These are phyloP conservation scores for Trichophyton schoenleinii DNA, from an alignment of 2,329 filamentous ascomycete species.

Conservation along the genomic window DNA sequence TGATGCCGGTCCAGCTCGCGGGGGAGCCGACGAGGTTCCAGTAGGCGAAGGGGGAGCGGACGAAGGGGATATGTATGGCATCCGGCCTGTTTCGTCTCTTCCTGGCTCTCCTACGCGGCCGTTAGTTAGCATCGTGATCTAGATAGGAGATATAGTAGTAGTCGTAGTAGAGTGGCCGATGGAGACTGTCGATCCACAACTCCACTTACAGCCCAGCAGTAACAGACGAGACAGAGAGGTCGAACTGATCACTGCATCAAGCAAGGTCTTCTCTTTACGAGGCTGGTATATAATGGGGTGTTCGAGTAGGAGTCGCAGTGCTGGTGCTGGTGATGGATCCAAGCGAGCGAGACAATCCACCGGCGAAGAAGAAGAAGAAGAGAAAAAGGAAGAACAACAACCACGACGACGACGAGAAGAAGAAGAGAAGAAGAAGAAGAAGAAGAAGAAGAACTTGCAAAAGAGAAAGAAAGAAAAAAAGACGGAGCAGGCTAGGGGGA, in stretches of 20 bases:
- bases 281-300: not conserved
- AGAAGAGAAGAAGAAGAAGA: not conserved
- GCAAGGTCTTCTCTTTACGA: not conserved
- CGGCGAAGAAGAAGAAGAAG: not conserved
- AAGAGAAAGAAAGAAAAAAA: not conserved
- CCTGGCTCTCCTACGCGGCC: not conserved
- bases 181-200: not conserved
- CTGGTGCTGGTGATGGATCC: not conserved
- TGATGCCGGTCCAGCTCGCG: too few species aligned
- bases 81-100: constrained; percentile 23
- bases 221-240: not conserved
- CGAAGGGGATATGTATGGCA: constrained; percentile 40
- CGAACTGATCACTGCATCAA: not conserved
- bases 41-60: constrained; percentile 42
- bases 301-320: not conserved
- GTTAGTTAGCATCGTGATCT: not conserved
- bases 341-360: constrained; percentile 1
- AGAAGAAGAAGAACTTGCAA: not conserved
- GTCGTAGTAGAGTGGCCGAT: too few species aligned
- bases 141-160: too few species aligned
- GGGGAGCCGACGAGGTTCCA: not conserved
- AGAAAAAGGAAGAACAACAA: not conserved
- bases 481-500: not conserved
- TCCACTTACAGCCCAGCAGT: not conserved
- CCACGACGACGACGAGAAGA: not conserved